Evolutionary conservation across 1,139 yeast species (phyloP), one percentile per base, ranked within the genome.

Genomic region (Yamadazyma conglobata): DNA sequence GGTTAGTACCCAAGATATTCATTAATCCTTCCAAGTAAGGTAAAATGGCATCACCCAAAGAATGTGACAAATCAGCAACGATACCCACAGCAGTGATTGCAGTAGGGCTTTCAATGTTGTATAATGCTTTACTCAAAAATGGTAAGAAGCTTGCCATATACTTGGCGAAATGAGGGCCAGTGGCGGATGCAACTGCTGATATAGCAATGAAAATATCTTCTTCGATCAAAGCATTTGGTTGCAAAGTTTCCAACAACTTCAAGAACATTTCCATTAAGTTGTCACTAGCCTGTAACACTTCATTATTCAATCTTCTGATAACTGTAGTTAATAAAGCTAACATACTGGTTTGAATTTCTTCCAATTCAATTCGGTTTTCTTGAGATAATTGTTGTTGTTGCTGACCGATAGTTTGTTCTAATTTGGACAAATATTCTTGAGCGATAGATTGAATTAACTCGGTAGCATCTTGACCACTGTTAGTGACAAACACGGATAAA

Each of bases 31-130:
- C 79, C 46, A 86, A 77, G 56, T 86, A 89, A 32, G 82, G 85
- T 34, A 73, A 70, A 43, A 89, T 77, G 25, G 70, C 72, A 21
- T 70, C 71, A 19, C 95, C 95, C 33, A 93, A 69, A 1, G 96
- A 84, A 52, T 88, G 95, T n/a, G 95, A 77, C 46, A 91, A 81
- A 59, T 91, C 98, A n/a, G 96, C 96, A 37, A 91, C 89, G 37
- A 93, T 73, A 4, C 98, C 97, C 38, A 91, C 87, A 3, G 97
- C 95, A 10, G 95, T 85, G 42, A 73, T 75, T 47, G 95, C 80
- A 14, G 88, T 79, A 25, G 89, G 85, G 6, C 88, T 77, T 28
- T 87, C 95, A 8, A 85, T 78, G 56, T 87, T 89, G 47, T 77
- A 75, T 43, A 91, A 69, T 0, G 95, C 95, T 39, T 71, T 70